A percentile compares a stretch with the other conserved stretches of the same genome.
phyloP scores from a whole-genome alignment of 1,284 basidiomycete genomes.

The Phellopilus nigrolimitatus region DNA sequence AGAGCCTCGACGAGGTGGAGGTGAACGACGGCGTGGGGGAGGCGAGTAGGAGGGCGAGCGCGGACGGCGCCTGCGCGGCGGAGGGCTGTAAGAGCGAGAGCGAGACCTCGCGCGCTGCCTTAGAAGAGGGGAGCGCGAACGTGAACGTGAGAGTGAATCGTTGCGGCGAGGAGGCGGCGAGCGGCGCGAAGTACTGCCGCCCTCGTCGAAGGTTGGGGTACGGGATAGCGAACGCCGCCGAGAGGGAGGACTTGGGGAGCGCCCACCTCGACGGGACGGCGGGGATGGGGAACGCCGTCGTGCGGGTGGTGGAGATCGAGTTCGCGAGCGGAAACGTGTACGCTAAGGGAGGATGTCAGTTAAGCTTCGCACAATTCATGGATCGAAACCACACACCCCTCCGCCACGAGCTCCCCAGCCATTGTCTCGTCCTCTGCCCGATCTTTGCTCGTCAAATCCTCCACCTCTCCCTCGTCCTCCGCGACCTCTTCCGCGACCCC shows the following conservation, averaged over 20 bases:
- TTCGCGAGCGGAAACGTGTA: constrained; percentile 26
- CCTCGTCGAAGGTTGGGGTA: constrained; percentile 13
- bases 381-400: constrained; percentile 38
- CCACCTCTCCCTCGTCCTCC: constrained; percentile 43
- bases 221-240: constrained; percentile 20
- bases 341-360: constrained; percentile 11
- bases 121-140: constrained; percentile 33
- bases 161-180: constrained; percentile 21
- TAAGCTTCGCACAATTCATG: constrained; percentile 20
- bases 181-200: background rate
- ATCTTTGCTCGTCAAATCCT: constrained; percentile 40
- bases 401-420: constrained; percentile 39
- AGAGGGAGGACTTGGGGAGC: constrained; percentile 25
- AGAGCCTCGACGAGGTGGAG: constrained; percentile 38
- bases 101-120: constrained; percentile 28
- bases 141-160: constrained; percentile 23
- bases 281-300: constrained; percentile 21
- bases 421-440: constrained; percentile 35
- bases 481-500: constrained; percentile 38
- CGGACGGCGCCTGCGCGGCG: constrained; percentile 40
- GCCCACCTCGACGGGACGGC: constrained; percentile 22
- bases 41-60: constrained; percentile 52
- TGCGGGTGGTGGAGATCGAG: constrained; percentile 16
- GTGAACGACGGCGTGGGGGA: constrained; percentile 48
- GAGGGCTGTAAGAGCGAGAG: constrained; percentile 30